phyloP scores from a whole-genome alignment of 768 basidiomycete genomes.

The Leccinum disarticulatum region DNA sequence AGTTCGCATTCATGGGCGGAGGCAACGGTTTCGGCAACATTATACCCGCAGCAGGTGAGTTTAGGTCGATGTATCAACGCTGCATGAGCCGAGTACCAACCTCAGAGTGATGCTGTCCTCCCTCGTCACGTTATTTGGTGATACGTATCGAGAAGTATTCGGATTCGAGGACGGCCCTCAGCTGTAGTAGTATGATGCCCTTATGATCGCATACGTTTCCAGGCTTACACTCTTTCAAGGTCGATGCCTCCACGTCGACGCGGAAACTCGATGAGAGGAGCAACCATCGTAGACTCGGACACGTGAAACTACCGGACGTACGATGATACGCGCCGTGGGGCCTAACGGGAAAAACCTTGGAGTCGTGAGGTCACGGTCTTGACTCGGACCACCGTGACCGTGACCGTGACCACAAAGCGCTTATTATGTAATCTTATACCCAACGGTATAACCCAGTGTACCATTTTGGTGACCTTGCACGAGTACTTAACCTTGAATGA shows the following conservation, averaged over 20 bases:
- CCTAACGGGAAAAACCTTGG: slow-evolving; percentile 69
- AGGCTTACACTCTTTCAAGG: slow-evolving; percentile 63
- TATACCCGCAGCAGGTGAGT: slow-evolving; percentile 66
- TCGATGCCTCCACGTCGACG: slow-evolving; percentile 71
- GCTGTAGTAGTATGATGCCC: slow-evolving; percentile 80
- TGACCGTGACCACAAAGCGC: too few relatives aligned
- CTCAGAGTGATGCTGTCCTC: slow-evolving; percentile 76
- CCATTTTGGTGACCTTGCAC: too few relatives aligned
- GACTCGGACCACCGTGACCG: too few relatives aligned
- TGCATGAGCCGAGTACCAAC: slow-evolving; percentile 35
- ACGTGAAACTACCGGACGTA: slow-evolving; percentile 60
- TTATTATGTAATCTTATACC: too few relatives aligned
- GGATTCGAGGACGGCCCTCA: slow-evolving; percentile 87
- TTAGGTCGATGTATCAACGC: background rate
- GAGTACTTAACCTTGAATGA: too few relatives aligned
- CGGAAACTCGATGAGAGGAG: slow-evolving; percentile 75
- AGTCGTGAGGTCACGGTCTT: too few relatives aligned
- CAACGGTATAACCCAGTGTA: too few relatives aligned
- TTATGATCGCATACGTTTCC: slow-evolving; percentile 77
- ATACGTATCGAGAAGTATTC: slow-evolving; percentile 69
- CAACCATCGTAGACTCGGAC: slow-evolving; percentile 84
- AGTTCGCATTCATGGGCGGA: slow-evolving; percentile 97
- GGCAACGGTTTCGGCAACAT: slow-evolving; percentile 82
- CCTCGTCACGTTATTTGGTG: slow-evolving; percentile 71
- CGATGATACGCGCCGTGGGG: slow-evolving; percentile 75